These are phyloP conservation scores for Teratosphaeria zuluensis DNA, from an alignment of 2,329 filamentous ascomycete species.

Conservation along the genomic window DNA sequence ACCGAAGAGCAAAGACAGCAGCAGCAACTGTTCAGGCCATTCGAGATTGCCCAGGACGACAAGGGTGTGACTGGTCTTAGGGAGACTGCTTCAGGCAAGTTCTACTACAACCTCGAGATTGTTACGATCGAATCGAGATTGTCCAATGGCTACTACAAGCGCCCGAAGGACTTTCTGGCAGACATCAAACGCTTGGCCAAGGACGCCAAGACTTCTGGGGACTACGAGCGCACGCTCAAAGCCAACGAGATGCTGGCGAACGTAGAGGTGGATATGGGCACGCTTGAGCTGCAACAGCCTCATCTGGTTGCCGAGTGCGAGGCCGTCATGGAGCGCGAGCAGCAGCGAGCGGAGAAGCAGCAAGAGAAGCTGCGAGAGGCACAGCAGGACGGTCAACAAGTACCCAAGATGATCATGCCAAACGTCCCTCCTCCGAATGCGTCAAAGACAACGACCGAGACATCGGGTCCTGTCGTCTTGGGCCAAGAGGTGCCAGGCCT, in stretches of 20 bases:
- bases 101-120: slow-evolving; percentile 91
- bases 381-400: slow-evolving; percentile 48
- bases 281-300: slow-evolving; percentile 58
- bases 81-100: slow-evolving; percentile 68
- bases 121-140: slow-evolving; percentile 91
- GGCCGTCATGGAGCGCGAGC: slow-evolving; percentile 63
- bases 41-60: slow-evolving; percentile 67
- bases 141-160: slow-evolving; percentile 91
- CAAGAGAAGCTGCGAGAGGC: slow-evolving; percentile 47
- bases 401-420: slow-evolving; percentile 28
- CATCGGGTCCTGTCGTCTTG: slow-evolving; percentile 41
- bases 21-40: slow-evolving; percentile 57
- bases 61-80: slow-evolving; percentile 67
- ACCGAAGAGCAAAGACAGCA: slow-evolving; percentile 44
- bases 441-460: slow-evolving; percentile 35
- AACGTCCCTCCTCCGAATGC: slow-evolving; percentile 30
- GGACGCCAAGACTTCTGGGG: slow-evolving; percentile 73
- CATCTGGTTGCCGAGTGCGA: slow-evolving; percentile 65
- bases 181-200: slow-evolving; percentile 79
- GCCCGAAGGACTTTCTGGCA: slow-evolving; percentile 77
- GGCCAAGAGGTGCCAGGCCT: slow-evolving; percentile 54
- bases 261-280: slow-evolving; percentile 83
- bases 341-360: slow-evolving; percentile 49
- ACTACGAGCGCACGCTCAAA: slow-evolving; percentile 71
- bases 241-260: slow-evolving; percentile 88